Conservation (phyloP, 768 basidiomycete genomes). For the Agrocybe pediades region DNA sequence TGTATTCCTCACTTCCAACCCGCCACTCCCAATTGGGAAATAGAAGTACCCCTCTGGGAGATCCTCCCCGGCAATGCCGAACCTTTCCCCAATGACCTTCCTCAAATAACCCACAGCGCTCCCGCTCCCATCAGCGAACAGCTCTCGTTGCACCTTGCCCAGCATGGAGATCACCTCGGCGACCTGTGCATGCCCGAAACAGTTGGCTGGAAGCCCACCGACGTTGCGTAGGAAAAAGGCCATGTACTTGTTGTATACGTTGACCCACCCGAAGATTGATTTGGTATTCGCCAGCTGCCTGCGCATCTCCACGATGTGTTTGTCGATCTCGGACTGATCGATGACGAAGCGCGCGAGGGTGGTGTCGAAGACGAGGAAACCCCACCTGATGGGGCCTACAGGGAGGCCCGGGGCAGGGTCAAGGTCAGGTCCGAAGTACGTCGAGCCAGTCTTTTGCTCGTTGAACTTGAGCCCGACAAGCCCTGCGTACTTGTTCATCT, state of each 20-base stretch:
- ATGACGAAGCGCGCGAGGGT: conserved; percentile 31
- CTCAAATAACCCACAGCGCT: conserved; percentile 25
- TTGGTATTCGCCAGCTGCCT: conserved; percentile 36
- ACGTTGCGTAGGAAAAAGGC: conserved; percentile 38
- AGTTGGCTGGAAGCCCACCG: conserved; percentile 32
- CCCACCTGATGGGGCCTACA: conserved; percentile 38
- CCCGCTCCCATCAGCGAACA: conserved; percentile 23
- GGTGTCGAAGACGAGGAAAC: conserved; percentile 39
- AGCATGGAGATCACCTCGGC: conserved; percentile 33
- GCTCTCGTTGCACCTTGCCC: conserved; percentile 33
- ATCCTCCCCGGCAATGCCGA: conserved; percentile 31
- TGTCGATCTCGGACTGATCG: conserved; percentile 35
- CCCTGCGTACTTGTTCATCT: conserved; percentile 40
- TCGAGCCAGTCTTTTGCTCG: conserved; percentile 42
- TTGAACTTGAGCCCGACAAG: conserved; percentile 45
- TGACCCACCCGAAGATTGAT: conserved; percentile 39
- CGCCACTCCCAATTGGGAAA: conserved; percentile 39
- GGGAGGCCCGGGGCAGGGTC: conserved; percentile 24
- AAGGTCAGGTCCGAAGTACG: conserved; percentile 27
- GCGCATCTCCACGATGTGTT: conserved; percentile 38
- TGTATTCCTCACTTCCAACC: conserved; percentile 39
- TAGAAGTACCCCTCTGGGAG: conserved; percentile 44
- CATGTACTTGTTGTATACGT: conserved; percentile 41
- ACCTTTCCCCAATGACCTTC: conserved; percentile 28
- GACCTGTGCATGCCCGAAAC: conserved; percentile 31